A percentile compares a stretch with the other conserved stretches of the same genome.
phyloP scores from a whole-genome alignment of 176 grass and related monocot genomes.

The Metroxylon sagu region DNA sequence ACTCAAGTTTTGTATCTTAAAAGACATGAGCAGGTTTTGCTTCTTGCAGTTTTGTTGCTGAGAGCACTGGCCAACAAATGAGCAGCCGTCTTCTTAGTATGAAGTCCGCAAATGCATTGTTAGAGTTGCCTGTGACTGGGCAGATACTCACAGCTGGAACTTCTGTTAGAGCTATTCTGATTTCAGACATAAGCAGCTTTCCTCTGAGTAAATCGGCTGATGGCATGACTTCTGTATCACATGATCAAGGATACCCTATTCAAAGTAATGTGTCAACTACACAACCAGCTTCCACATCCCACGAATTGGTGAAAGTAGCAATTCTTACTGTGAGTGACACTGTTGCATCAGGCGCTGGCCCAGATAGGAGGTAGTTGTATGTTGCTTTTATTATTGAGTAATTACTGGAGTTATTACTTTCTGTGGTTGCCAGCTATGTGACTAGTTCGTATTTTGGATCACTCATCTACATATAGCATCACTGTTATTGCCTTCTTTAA shows the following conservation, averaged over 20 bases:
- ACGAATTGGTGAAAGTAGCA: conserved; percentile 56
- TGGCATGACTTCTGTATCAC: conserved; percentile 1
- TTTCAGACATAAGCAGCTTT: conserved; percentile 52
- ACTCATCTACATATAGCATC: too few species aligned
- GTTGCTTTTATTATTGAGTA: neutral
- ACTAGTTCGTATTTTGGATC: too few species aligned
- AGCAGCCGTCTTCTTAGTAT: conserved; percentile 89
- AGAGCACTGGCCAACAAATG: conserved; percentile 81
- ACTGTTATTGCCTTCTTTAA: too few species aligned
- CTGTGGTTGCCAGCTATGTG: too few species aligned
- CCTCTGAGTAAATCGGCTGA: conserved; percentile 20
- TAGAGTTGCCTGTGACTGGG: conserved; percentile 51
- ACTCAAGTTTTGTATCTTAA: too few species aligned
- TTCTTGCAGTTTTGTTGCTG: conserved; percentile 53
- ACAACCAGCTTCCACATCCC: conserved; percentile 15
- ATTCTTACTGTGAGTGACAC: conserved; percentile 95
- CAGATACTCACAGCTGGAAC: conserved; percentile 54
- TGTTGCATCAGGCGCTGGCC: conserved; percentile 69
- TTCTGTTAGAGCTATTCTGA: conserved; percentile 55
- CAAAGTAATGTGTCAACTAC: conserved; percentile 16
- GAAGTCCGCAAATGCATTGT: conserved; percentile 92
- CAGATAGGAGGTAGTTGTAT: conserved; percentile 75
- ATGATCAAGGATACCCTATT: conserved; percentile 15
- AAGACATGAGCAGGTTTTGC: too few species aligned
- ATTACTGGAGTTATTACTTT: neutral